Percentiles rank a stretch among this genome's conserved stretches.
Conservation (phyloP, 257 asterid species). For the Nicotiana obtusifolia region DNA sequence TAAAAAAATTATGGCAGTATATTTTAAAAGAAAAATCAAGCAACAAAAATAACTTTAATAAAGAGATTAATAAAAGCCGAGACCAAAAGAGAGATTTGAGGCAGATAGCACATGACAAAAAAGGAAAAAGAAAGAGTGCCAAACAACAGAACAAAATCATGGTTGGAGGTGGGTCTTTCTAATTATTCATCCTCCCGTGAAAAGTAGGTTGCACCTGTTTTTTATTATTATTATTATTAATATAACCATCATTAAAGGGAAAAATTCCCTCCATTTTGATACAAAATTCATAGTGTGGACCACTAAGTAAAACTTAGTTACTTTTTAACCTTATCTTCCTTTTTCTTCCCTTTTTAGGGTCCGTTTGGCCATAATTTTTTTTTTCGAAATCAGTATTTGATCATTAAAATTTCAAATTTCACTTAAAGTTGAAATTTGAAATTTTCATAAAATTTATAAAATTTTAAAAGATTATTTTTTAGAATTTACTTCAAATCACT, state of each 20-base stretch:
- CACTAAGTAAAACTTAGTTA: neutral
- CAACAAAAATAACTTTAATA: neutral
- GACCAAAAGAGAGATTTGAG: conserved; percentile 23
- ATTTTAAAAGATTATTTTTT: too few relatives aligned
- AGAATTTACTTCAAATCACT: too few relatives aligned
- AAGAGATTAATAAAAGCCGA: neutral
- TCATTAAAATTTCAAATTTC: too few relatives aligned
- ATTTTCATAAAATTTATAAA: too few relatives aligned
- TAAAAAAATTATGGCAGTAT: neutral
- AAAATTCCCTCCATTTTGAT: neutral
- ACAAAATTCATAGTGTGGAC: neutral
- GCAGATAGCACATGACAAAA: conserved; percentile 4
- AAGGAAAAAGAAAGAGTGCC: conserved; percentile 22
- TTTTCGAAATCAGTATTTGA: too few relatives aligned
- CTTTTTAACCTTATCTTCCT: too few relatives aligned
- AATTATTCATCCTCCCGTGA: conserved; percentile 39
- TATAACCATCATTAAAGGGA: too few relatives aligned
- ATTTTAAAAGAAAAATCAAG: neutral
- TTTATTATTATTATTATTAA: neutral
- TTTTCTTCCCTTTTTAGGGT: too few relatives aligned
- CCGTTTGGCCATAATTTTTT: too few relatives aligned
- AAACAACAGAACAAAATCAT: conserved; percentile 19
- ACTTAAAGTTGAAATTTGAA: too few relatives aligned
- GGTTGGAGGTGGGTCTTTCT: conserved; percentile 20
- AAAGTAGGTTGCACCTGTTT: conserved; percentile 34